Percentiles rank a stretch among this genome's conserved stretches.
phyloP scores from a whole-genome alignment of 1,284 basidiomycete species.

The Ustilago tritici region DNA sequence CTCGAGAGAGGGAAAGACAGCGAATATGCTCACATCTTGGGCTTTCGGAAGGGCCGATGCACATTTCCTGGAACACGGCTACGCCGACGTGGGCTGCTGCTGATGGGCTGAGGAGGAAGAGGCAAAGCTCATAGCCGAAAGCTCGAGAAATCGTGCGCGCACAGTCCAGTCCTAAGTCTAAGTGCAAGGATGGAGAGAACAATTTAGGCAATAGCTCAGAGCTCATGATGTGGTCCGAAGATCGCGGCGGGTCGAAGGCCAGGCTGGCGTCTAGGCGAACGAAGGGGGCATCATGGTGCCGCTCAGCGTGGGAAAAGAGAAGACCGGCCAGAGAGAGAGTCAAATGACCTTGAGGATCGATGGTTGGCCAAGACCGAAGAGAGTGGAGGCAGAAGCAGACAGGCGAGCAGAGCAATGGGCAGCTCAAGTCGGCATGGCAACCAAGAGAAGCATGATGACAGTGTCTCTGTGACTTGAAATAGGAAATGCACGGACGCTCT shows the following conservation, averaged over 20 bases:
- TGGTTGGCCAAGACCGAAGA: background rate
- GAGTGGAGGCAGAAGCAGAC: background rate
- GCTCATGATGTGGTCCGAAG: slow-evolving; percentile 16
- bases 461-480: background rate
- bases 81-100: background rate
- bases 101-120: background rate
- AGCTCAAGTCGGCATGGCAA: slow-evolving; percentile 11
- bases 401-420: background rate
- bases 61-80: background rate
- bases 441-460: slow-evolving; percentile 4
- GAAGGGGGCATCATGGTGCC: background rate
- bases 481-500: background rate
- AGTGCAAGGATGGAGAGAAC: background rate
- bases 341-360: background rate
- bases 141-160: background rate
- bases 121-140: background rate
- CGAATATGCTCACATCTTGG: no score
- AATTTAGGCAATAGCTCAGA: background rate
- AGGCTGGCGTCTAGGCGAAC: background rate
- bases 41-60: background rate
- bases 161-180: background rate
- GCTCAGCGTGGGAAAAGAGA: slow-evolving; percentile 1
- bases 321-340: background rate
- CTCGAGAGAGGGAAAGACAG: background rate
- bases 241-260: background rate